Base-by-base conservation (phyloP, 225 moss, liverwort and hornwort genomes). In the Marchantia polymorpha region DNA sequence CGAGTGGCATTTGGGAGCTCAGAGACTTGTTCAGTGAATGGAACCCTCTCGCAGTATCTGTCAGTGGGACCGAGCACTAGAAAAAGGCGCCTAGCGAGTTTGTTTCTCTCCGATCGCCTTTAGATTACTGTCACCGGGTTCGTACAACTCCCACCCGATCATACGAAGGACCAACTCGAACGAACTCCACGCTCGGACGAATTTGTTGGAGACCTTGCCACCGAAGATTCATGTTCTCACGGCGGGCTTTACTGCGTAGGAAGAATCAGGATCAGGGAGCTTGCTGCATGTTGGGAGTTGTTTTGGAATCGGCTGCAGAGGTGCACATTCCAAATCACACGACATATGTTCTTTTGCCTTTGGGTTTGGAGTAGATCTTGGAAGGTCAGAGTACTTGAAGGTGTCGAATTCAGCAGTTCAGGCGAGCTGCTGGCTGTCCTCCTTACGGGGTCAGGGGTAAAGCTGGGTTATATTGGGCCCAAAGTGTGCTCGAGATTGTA, bases 201-300 rank as follows among this genome's bases (percentile, higher is more conserved):
- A 12, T 96, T 92, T 83, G 83, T 94, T 74, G 96, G 96, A 30
- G 96, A 96, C 70, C 87, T 96, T 75, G 94, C 92, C 22, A 96
- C 92, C 80, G 94, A 94, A 58, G 92, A 94, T 82, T 94, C 94
- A 12, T 94, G 90, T 76, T 92, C 92, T 30, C 70, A 92, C 20
- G 94, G 94, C 55, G 94, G 96, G 48, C 96, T 92, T 30, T 96
- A 94, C 69, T 96, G 91, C 66, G 96, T 96, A 12, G 87, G 92
- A 80, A 94, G 96, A 13, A 94, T 94, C 87, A 96, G 91, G 67
- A 96, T 94, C 82, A 94, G 92, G 73, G 96, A 96, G 83, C 92
- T 96, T 65, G 96, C 88, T 83, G 96, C 94, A 2, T 91, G 94
- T 73, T 84, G 96, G 47, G 90, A 92, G 83, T 91, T 96, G 39